A percentile compares a stretch with the other conserved stretches of the same genome.
Evolutionary conservation across 345 rosid species (phyloP).

Genomic region (Sonneratia caseolaris): DNA sequence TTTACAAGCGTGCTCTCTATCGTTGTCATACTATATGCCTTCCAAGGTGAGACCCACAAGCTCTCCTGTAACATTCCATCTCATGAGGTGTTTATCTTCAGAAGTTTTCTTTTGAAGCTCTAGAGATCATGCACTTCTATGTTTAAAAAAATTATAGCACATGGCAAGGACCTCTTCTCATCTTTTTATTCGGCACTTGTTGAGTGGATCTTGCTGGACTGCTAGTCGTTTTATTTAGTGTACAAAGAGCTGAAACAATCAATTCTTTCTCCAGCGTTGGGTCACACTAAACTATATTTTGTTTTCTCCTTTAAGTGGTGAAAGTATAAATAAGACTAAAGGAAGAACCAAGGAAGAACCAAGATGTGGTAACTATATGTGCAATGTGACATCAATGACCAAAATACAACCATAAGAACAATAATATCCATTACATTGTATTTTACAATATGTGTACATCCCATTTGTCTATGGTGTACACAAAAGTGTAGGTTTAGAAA

Average conservation of each 20-base stretch:
- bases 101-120: not conserved
- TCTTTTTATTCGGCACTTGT: no score
- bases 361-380: not conserved
- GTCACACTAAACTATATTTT: not conserved
- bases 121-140: not conserved
- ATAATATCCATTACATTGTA: not conserved
- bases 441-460: not conserved
- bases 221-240: no score
- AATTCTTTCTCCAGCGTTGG: no score
- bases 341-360: no score
- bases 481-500: not conserved
- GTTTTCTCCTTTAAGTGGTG: not conserved
- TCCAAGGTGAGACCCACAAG: not conserved
- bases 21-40: slow-evolving; percentile 23
- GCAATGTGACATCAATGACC: not conserved
- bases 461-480: not conserved
- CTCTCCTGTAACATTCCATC: not conserved
- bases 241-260: not conserved
- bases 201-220: no score
- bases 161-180: no score
- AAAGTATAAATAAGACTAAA: no score
- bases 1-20: slow-evolving; percentile 29
- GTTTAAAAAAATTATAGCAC: no score
- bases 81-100: not conserved
- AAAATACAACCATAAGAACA: no score